Base-by-base conservation (phyloP, 1,284 basidiomycete genomes). In the Microbotryum silenes-acaulis region DNA sequence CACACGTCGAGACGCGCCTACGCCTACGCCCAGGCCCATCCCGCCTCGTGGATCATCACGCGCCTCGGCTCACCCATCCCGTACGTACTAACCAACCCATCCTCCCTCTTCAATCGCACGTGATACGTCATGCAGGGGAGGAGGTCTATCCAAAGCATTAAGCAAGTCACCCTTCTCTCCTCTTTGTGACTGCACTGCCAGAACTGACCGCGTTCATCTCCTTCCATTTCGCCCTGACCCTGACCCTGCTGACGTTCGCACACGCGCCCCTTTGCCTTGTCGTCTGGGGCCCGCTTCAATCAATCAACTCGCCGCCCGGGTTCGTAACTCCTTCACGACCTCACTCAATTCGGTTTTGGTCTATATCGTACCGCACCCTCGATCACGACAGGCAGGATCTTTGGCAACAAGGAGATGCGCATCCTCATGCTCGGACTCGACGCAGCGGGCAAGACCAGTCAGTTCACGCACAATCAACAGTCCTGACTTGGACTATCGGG, bases 391-490 rank as follows among this genome's bases (percentile, higher is more conserved):
- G 70, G 66, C 62, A 71, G 67, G 61, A 50, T 73, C 47, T 73
- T 74, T 65, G 73, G 73, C 54, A 74, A 74, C 66, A 73, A 73
- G 61, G 73, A 74, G 62, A 74, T 74, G 72, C 67, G 73, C 16
- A 73, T 74, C 60, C 62, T 74, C 37, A 74, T 74, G 73, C 66
- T 74, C 45, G 73, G 73, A 18, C 61, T 74, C 7, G 73, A 74
- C 64, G 73, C 73, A 0, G 92, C 92, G 59, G 92, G 92, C 74
- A 97, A 97, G 80, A 97, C 92, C 21, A 97, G 79, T 80, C 81
- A 78, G 79, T 60, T 12, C 21, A 16, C 14, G 6, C 49, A n/a
- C 52, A 23, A 44, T 25, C 21, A 7, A 6, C 10, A 23, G 25
- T 7, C 21, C 37, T 45, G 1, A 6, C 29, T 42, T 37, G 16